Evolutionary conservation across 2,329 filamentous ascomycete species (phyloP), one percentile per base, ranked within the genome.

Genomic region (Blumeria graminis): DNA sequence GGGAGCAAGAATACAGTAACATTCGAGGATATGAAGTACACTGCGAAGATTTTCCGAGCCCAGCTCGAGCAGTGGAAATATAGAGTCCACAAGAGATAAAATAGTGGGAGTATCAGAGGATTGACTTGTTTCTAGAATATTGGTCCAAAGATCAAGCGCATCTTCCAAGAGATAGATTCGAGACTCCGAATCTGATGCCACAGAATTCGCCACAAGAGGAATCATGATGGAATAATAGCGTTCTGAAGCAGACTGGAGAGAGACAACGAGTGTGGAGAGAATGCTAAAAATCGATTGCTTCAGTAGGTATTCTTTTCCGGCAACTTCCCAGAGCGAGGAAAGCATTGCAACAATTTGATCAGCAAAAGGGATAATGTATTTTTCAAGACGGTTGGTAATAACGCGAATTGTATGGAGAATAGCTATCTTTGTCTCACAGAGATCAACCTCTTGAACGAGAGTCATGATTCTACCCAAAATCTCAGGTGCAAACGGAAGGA

Each of bases 211-310:
- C 45, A 98, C 82, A 55, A 96, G 76, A 0, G 90, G 89, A 16
- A 94, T 71, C 62, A 95, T 84, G 55, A 89, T 74, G 14, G 75
- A 69, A 60, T 95, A 87, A 62, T 93, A 94, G 16, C 81, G 76
- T 59, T 82, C 76, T 4, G 87, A 92, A 9, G 83, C 77, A 11
- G 77, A 75, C 58, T 84, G 86, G 78, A 96, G 85, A 1, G 89
- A 84, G 65, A 81, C 81, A n/a, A 94, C 85, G 13, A 98, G 74
- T 1, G 87, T 82, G 1, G 86, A 76, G 55, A 96, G 79, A 41
- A 96, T 83, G 1, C 84, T 86, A 57, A 96, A 76, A 55, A 96
- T 88, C 1, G 87, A 81, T 69, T 95, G 89, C 68, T 96, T 96
- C 74, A 95, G 84, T 68, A 96, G 78, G 64, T 92, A 86, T 58